phyloP scores from a whole-genome alignment of 805 yeast genomes.

The Debaryomyces tyrocola region DNA sequence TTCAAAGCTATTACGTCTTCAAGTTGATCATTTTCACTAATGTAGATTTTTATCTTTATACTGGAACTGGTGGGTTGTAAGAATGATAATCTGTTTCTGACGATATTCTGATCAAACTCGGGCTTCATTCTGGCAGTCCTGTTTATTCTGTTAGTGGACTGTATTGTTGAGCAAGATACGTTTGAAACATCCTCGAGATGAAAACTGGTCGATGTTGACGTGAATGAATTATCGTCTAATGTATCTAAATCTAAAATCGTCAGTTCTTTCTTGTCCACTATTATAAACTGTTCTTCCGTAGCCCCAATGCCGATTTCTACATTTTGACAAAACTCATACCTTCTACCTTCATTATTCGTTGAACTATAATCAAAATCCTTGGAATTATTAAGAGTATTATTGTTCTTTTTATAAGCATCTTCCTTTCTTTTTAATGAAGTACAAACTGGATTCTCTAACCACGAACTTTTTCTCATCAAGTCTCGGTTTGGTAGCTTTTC shows the following conservation, averaged over 20 bases:
- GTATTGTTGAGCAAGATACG: not conserved
- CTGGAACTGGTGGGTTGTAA: not conserved
- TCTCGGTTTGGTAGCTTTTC: not conserved
- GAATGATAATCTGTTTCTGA: not conserved
- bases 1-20: slow-evolving; percentile 17
- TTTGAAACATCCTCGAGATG: not conserved
- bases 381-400: not conserved
- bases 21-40: slow-evolving; percentile 5
- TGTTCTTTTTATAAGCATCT: too few species aligned
- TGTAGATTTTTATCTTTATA: slow-evolving; percentile 15
- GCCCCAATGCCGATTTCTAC: not conserved
- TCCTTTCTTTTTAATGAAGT: not conserved
- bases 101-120: not conserved
- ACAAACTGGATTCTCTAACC: not conserved
- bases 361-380: not conserved
- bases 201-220: not conserved
- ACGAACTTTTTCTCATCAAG: not conserved
- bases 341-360: not conserved
- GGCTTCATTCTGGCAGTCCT: not conserved
- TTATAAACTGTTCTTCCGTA: not conserved
- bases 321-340: not conserved
- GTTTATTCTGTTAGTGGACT: not conserved
- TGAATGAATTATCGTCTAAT: not conserved
- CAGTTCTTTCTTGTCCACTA: too few species aligned
- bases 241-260: not conserved